Evolutionary conservation across 2,329 filamentous ascomycete genomes (phyloP).

Genomic region (Zymoseptoria crescenta): DNA sequence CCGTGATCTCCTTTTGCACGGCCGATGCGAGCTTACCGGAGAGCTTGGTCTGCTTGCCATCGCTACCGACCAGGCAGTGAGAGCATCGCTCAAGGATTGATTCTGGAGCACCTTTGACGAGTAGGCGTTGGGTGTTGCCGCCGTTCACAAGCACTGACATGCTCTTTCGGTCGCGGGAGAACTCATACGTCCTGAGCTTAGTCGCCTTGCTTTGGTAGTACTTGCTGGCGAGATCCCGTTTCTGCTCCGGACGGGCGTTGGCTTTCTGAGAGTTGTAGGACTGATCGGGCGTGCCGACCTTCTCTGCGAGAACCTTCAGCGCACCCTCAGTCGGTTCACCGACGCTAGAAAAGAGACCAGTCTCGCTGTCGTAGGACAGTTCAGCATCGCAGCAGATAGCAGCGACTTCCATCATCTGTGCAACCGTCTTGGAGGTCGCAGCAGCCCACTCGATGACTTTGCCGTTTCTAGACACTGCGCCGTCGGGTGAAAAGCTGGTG

Average conservation of each 20-base stretch:
- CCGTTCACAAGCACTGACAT: conserved; percentile 90
- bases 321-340: conserved; percentile 95
- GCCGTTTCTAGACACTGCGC: conserved; percentile 60
- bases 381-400: conserved; percentile 83
- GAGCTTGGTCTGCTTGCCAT: conserved; percentile 70
- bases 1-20: conserved; percentile 70
- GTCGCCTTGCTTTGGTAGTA: conserved; percentile 72
- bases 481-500: conserved; percentile 82
- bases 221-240: conserved; percentile 72
- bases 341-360: conserved; percentile 67
- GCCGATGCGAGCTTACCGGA: conserved; percentile 61
- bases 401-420: conserved; percentile 63
- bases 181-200: conserved; percentile 83
- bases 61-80: conserved; percentile 65
- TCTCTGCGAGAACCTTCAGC: conserved; percentile 82
- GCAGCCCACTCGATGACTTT: conserved; percentile 61
- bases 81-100: conserved; percentile 89
- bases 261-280: conserved; percentile 47
- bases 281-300: conserved; percentile 75
- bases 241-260: conserved; percentile 46
- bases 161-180: conserved; percentile 95
- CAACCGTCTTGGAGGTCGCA: conserved; percentile 64
- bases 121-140: conserved; percentile 64
- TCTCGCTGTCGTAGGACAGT: conserved; percentile 72
- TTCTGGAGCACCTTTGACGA: conserved; percentile 95